A percentile compares a stretch with the other conserved stretches of the same genome.
Evolutionary conservation across 257 asterid genomes (phyloP).

Genomic region (Ophiorrhiza pumila): DNA sequence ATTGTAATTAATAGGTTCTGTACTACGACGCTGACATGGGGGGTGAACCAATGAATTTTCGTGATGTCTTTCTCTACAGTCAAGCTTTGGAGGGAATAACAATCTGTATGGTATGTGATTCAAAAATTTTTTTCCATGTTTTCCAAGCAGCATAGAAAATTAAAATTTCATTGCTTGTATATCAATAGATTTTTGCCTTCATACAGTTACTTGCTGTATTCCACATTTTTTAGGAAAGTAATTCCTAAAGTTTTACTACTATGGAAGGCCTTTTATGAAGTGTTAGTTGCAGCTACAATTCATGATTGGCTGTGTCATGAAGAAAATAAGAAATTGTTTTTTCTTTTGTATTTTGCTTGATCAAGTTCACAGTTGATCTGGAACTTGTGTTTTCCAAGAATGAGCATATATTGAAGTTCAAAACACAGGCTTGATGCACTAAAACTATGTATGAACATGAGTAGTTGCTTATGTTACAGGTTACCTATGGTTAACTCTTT

Average conservation of each 20-base stretch:
- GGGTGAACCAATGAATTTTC: constrained; percentile 79
- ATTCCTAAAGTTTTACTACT: constrained; percentile 1
- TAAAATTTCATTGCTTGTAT: background rate
- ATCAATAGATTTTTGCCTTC: background rate
- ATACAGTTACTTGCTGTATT: constrained; percentile 1
- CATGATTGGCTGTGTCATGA: background rate
- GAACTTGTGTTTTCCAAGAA: background rate
- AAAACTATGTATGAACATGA: constrained; percentile 1
- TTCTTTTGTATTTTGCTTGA: constrained; percentile 3
- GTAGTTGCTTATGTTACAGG: constrained; percentile 18
- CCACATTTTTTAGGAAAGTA: constrained; percentile 1
- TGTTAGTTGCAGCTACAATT: background rate
- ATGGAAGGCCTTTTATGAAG: background rate
- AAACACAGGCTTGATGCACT: constrained; percentile 1
- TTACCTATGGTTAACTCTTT: constrained; percentile 22
- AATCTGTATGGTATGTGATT: constrained; percentile 70
- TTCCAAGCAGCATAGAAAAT: background rate
- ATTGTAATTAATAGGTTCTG: constrained; percentile 55
- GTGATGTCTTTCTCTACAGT: constrained; percentile 83
- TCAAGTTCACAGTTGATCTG: background rate
- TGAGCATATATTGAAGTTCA: background rate
- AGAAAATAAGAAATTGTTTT: background rate
- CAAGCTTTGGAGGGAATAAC: constrained; percentile 98
- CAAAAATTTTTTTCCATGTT: background rate
- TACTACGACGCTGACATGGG: constrained; percentile 77